Percentiles rank a stretch among this genome's conserved stretches.
These are phyloP conservation scores for Gigaspora rosea DNA, from an alignment of 192 early-diverging fungal species.

Conservation along the genomic window DNA sequence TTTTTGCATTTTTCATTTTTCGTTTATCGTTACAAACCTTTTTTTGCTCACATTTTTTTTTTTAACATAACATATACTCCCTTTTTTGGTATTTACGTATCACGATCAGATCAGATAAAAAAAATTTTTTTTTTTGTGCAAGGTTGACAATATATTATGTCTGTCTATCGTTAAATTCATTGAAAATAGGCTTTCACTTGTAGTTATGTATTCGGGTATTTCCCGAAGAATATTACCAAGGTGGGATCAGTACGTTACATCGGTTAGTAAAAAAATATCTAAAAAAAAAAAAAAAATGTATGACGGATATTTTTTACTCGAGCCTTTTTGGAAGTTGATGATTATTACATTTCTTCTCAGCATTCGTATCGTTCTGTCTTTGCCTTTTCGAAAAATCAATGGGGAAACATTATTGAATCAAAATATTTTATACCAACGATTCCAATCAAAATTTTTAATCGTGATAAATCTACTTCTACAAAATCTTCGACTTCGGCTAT, in stretches of 20 bases:
- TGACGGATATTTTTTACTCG: neutral
- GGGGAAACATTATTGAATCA: neutral
- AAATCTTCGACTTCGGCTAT: constrained; percentile 50
- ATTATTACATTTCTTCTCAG: neutral
- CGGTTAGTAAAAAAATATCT: neutral
- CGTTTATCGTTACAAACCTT: too few species aligned
- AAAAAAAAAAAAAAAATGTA: neutral
- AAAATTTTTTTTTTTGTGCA: too few species aligned
- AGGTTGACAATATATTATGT: too few species aligned
- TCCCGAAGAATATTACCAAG: neutral
- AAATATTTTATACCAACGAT: neutral
- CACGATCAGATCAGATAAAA: too few species aligned
- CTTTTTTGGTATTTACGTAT: too few species aligned
- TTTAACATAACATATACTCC: too few species aligned
- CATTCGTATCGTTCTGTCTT: neutral
- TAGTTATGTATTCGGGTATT: neutral
- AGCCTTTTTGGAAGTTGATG: neutral
- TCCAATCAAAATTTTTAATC: neutral
- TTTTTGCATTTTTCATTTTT: too few species aligned
- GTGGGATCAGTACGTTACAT: neutral
- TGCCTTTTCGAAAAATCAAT: neutral
- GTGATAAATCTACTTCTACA: constrained; percentile 6
- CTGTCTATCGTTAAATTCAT: too few species aligned
- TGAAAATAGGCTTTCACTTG: too few species aligned
- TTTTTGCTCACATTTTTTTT: too few species aligned